Conservation (phyloP, 2,329 filamentous ascomycete species). For the Colletotrichum tropicale region DNA sequence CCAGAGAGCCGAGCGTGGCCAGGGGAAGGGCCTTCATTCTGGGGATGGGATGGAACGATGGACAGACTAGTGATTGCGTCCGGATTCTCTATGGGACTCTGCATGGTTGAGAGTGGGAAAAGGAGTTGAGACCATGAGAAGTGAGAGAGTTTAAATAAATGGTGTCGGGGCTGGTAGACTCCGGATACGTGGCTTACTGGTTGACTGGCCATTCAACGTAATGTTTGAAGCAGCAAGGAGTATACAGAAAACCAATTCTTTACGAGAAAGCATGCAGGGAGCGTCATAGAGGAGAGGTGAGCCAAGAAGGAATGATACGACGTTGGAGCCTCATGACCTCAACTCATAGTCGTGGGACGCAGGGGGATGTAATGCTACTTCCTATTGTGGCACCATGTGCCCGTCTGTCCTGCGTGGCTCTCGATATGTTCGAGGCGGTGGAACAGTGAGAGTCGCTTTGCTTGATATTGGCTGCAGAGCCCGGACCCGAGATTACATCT, state of each 20-base stretch:
- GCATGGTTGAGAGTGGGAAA: fast-evolving
- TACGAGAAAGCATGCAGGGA: neutral
- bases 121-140: neutral
- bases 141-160: neutral
- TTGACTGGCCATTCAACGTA: neutral
- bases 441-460: neutral
- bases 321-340: neutral
- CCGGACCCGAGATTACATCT: fast-evolving
- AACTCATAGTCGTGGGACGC: too few species aligned
- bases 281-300: fast-evolving
- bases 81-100: fast-evolving
- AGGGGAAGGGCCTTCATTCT: neutral
- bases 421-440: fast-evolving
- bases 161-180: too few species aligned
- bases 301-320: neutral
- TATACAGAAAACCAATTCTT: fast-evolving
- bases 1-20: neutral
- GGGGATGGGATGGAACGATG: neutral
- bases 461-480: fast-evolving
- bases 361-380: neutral
- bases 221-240: neutral
- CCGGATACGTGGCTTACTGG: too few species aligned
- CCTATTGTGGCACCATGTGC: neutral
- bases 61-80: neutral
- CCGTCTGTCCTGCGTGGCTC: neutral